These are phyloP conservation scores for Brettanomyces nanus DNA, from an alignment of 805 yeast species.

Conservation along the genomic window DNA sequence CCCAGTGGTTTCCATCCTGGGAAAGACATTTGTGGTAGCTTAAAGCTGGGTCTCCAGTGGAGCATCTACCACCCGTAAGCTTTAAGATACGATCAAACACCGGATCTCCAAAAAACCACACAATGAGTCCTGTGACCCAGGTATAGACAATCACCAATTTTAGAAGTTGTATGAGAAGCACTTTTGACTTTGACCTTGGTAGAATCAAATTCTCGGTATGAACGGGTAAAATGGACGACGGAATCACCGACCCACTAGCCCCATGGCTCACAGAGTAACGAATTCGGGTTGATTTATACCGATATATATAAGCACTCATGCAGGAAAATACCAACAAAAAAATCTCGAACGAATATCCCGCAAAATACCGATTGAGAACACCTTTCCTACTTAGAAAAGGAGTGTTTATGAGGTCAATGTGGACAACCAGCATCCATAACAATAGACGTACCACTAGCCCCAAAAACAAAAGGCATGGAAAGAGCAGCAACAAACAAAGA, in stretches of 20 bases:
- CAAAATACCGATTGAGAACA: conserved; percentile 19
- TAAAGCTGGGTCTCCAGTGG: conserved; percentile 10
- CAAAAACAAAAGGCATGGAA: conserved; percentile 9
- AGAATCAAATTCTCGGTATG: conserved; percentile 6
- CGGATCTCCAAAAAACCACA: conserved; percentile 29
- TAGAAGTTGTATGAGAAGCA: conserved; percentile 9
- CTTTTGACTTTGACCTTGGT: neutral
- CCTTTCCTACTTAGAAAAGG: conserved; percentile 18
- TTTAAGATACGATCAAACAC: conserved; percentile 25
- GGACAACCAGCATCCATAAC: neutral
- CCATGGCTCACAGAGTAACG: conserved; percentile 3
- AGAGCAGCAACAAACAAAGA: conserved; percentile 6
- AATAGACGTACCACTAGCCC: conserved; percentile 9
- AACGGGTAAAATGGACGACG: conserved; percentile 14
- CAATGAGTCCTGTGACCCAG: conserved; percentile 16
- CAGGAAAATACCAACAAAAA: conserved; percentile 10
- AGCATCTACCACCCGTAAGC: conserved; percentile 33
- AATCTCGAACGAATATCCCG: conserved; percentile 24
- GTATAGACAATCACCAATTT: conserved; percentile 15
- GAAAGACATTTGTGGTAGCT: conserved; percentile 17
- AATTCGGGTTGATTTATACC: conserved; percentile 4
- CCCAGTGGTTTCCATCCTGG: conserved; percentile 23
- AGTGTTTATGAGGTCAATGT: conserved; percentile 7
- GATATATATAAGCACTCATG: conserved; percentile 6
- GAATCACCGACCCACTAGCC: too few relatives aligned